phyloP scores from a whole-genome alignment of 331 rosid genomes.

The Malus hybrid region DNA sequence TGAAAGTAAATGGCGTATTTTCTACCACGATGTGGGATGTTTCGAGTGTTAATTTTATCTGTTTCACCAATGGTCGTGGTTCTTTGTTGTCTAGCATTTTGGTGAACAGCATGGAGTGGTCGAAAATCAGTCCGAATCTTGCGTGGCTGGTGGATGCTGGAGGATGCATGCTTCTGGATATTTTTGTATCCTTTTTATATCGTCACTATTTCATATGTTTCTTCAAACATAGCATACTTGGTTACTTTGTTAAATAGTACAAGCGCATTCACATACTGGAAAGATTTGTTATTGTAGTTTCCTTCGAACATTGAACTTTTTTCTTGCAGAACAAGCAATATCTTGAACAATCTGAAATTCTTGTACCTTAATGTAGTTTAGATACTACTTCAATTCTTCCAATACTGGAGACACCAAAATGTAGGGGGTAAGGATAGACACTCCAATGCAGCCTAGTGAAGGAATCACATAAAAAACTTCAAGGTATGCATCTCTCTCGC shows the following conservation, averaged over 20 bases:
- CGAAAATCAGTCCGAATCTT: conserved; percentile 54
- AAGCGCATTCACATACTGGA: neutral
- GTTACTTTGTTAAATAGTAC: neutral
- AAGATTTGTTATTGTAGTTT: neutral
- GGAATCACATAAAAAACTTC: neutral
- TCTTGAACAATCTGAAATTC: neutral
- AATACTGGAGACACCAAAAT: neutral
- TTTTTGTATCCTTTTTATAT: conserved; percentile 45
- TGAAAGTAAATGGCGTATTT: neutral
- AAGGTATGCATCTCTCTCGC: conserved; percentile 29
- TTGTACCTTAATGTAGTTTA: conserved; percentile 23
- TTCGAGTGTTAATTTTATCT: neutral
- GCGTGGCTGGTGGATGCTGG: conserved; percentile 87
- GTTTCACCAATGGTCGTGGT: neutral
- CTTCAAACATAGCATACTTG: neutral
- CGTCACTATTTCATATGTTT: neutral
- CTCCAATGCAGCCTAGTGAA: conserved; percentile 11
- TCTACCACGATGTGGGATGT: neutral
- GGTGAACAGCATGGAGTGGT: conserved; percentile 62
- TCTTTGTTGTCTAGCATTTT: conserved; percentile 48
- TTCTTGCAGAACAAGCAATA: neutral
- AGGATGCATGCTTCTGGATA: conserved; percentile 68
- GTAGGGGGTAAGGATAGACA: neutral
- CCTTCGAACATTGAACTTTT: neutral
- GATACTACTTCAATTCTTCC: conserved; percentile 35